Evolutionary conservation across 2,329 filamentous ascomycete genomes (phyloP).

Genomic region (Macrophomina pseudophaseolina): DNA sequence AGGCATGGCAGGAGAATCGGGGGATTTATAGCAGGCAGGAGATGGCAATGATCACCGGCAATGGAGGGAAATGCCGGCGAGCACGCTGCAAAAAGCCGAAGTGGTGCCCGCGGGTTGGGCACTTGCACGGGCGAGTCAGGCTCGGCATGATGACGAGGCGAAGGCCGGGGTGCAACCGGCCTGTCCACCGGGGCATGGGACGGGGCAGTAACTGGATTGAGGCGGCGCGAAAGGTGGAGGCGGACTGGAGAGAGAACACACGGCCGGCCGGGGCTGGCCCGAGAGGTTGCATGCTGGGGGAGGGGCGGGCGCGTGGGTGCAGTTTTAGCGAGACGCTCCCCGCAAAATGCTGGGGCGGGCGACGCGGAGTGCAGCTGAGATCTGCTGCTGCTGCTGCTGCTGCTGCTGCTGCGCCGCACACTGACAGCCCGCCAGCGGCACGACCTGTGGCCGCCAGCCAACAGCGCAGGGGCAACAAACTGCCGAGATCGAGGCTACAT

Average conservation of each 20-base stretch:
- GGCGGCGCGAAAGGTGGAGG: not conserved
- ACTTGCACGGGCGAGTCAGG: slow-evolving; percentile 4
- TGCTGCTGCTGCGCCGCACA: not conserved
- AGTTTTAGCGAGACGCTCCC: slow-evolving; percentile 16
- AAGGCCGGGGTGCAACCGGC: not conserved
- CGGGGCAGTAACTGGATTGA: not conserved
- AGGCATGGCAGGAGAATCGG: not conserved
- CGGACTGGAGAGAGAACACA: not conserved
- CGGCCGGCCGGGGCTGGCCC: not conserved
- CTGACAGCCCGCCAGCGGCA: not conserved
- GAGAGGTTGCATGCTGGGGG: not conserved
- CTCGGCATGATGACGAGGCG: slow-evolving; percentile 12
- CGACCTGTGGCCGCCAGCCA: not conserved
- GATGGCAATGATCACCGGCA: slow-evolving; percentile 3
- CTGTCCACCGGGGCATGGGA: slow-evolving; percentile 3
- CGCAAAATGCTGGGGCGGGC: not conserved
- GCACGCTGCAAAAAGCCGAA: slow-evolving; percentile 6
- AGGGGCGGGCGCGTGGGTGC: not conserved
- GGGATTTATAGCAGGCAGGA: not conserved
- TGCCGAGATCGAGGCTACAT: not conserved
- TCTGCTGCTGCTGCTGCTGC: not conserved
- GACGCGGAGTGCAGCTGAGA: not conserved
- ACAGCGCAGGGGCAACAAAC: not conserved
- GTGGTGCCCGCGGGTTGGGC: not conserved
- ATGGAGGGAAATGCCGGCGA: not conserved